Evolutionary conservation across 805 yeast species (phyloP), one percentile per base, ranked within the genome.

Genomic region (Candida germanica): DNA sequence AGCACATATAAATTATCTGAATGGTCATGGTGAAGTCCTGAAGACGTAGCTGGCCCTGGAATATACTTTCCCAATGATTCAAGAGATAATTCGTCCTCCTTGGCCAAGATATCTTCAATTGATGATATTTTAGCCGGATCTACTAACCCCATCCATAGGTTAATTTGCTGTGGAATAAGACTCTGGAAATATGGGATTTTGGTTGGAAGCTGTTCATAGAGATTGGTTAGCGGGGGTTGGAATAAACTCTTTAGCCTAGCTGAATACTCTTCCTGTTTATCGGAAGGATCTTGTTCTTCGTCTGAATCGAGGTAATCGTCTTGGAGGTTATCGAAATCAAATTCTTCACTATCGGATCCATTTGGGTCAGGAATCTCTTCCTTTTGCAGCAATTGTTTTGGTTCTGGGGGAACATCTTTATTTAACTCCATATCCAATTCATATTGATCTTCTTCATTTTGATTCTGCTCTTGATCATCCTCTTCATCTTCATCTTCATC

Each of bases 21-120:
- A 56, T 83, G 89, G 53, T 83, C 91, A 53, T 83, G 91, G 48
- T 83, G 91, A 9, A 83, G 58, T 0, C 91, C 91, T 1, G 88
- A 80, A 0, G 87, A 80, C 1, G 79, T 65, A 2, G 82, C 83
- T 1, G 66, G 64, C 1, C 75, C 73, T 1, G 87, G 83, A 1
- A 81, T 56, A 15, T 59, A 59, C 49, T 76, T 73, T 6, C 52
- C 53, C 4, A 43, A 36, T 6, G 35, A 12, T 22, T 58, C 56
- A 2, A 44, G 37, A 11, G 1, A 30, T 20, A 2, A 40, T 34
- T 15, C 57, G 9, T 21, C 31, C 14, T 22, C 6, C 11, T 21
- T 5, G 14, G 9, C 35, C 17, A 7, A 10, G 8, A 13, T 15
- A 13, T 16, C 7, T 6, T 23, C 29, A 6, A 14, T 19, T 3